Base-by-base conservation (phyloP, 2,329 filamentous ascomycete species). In the Daldinia sp. region DNA sequence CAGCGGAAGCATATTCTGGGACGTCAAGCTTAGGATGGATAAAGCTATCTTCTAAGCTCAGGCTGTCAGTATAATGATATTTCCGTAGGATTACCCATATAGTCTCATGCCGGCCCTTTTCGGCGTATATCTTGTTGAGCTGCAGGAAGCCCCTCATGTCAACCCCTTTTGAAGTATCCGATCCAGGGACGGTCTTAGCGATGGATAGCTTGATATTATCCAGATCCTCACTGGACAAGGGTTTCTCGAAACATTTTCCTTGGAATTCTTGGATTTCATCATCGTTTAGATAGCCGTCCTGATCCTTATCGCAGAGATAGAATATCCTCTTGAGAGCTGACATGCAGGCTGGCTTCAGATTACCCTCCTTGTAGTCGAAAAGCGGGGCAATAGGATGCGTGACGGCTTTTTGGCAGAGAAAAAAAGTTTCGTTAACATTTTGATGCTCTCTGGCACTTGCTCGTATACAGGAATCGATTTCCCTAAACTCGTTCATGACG, bases 401-500 rank as follows among this genome's bases (percentile, higher is more conserved):
- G 71, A 99, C 94, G 15, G 95, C 95, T 75, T 98, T 98, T 77
- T 99, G 95, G 77, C 95, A 99, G 11, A 99, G 87, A 73, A 97
- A 98, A 80, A 99, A 98, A 62, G 94, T 93, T 77, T 94, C 94
- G 76, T 97, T 96, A 75, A 97, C 92, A 77, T 97, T 97, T 71
- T 90, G 89, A 74, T 97, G 93, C 72, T 97, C 92, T 71, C 92
- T 88, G 17, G 94, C 93, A 77, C 94, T 98, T 7, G 94, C 93
- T 58, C 95, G 87, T 74, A 99, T 98, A 78, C 95, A 99, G 0
- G 94, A 97, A 76, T 99, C 95, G 67, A 99, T 97, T 77, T 98
- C 95, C 75, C 97, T 94, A 79, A 98, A 99, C 79, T 99, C 95
- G 64, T 92, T 90, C 95, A 99, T 97, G 68, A 99, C 90, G 0